Conservation (phyloP, 805 yeast species). For the Suhomyces xylopsoci region DNA sequence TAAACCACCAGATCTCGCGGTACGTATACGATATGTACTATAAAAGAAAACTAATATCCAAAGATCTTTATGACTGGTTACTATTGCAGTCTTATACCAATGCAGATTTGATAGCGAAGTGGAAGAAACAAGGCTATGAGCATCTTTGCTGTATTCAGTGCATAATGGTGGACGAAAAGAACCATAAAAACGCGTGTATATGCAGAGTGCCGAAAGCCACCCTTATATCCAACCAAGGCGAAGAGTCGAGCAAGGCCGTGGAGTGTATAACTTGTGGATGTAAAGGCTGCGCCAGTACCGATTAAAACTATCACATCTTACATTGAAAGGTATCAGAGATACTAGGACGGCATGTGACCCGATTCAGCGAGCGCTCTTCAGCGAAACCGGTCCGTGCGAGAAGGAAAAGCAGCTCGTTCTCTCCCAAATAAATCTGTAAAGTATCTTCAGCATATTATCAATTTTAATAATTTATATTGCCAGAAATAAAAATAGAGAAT, state of each 20-base stretch:
- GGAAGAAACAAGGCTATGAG: conserved; percentile 85
- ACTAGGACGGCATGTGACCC: too few species aligned
- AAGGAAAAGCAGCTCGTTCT: too few species aligned
- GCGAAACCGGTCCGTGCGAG: too few species aligned
- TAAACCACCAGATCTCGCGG: conserved; percentile 73
- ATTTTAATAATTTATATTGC: too few species aligned
- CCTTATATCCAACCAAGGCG: conserved; percentile 30
- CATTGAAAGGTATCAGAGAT: too few species aligned
- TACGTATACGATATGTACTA: conserved; percentile 74
- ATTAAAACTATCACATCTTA: conserved; percentile 29
- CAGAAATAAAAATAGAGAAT: conserved; percentile 5
- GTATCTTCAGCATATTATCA: too few species aligned
- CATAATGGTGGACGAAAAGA: conserved; percentile 59
- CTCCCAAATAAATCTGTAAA: too few species aligned
- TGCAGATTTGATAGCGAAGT: conserved; percentile 68
- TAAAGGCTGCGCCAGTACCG: conserved; percentile 76
- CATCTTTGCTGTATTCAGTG: conserved; percentile 80
- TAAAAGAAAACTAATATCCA: conserved; percentile 62
- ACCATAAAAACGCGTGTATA: conserved; percentile 65
- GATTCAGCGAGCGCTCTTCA: too few species aligned
- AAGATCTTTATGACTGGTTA: conserved; percentile 71
- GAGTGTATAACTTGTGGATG: conserved; percentile 84
- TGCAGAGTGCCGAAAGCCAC: conserved; percentile 78
- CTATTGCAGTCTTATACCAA: conserved; percentile 66
- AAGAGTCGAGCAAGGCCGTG: conserved; percentile 19